These are phyloP conservation scores for Ocimum tenuiflorum DNA, from an alignment of 257 asterid genomes.

Conservation along the genomic window DNA sequence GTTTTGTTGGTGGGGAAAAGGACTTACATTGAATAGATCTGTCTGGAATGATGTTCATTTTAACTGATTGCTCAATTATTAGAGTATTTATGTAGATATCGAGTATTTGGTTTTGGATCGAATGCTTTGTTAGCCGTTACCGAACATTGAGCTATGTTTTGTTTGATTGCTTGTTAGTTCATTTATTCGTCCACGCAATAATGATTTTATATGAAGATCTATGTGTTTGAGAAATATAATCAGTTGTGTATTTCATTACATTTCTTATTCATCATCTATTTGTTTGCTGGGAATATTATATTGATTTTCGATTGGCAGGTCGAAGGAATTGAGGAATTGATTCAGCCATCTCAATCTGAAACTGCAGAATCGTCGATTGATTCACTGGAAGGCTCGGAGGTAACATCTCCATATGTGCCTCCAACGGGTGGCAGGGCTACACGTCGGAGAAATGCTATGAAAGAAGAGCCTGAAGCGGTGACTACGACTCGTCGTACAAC, in stretches of 20 bases:
- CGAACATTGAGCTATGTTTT: background rate
- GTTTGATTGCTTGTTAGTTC: background rate
- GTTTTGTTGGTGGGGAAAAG: background rate
- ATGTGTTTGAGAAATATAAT: background rate
- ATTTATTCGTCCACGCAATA: background rate
- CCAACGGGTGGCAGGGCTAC: constrained; percentile 47
- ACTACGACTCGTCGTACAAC: constrained; percentile 39
- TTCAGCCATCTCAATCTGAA: constrained; percentile 35
- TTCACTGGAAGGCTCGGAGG: constrained; percentile 40
- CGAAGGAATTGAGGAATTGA: constrained; percentile 67
- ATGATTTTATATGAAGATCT: background rate
- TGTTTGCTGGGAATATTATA: background rate
- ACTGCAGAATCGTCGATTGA: constrained; percentile 45
- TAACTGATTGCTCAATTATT: background rate
- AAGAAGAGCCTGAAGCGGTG: constrained; percentile 30
- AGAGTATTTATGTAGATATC: background rate
- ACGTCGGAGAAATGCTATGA: constrained; percentile 26
- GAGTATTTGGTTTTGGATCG: background rate
- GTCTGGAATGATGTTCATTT: background rate
- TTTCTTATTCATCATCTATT: background rate
- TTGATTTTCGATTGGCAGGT: constrained; percentile 36
- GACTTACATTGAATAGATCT: background rate
- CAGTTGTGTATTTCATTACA: background rate
- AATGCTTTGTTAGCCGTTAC: background rate
- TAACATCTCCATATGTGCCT: constrained; percentile 43